phyloP scores from a whole-genome alignment of 352 stramenopile species.

The Pythium aphanidermatum region DNA sequence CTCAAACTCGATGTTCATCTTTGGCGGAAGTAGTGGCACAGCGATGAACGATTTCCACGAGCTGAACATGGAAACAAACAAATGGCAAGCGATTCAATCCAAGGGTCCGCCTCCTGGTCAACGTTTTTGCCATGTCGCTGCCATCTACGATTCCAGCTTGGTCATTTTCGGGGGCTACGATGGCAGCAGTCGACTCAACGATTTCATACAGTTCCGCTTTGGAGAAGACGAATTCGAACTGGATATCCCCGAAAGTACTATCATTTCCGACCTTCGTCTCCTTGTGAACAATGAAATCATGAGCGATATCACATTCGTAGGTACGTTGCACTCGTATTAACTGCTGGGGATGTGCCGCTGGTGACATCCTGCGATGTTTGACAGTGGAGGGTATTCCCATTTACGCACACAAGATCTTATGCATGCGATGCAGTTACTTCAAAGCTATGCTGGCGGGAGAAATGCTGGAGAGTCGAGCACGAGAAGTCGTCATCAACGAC shows the following conservation, averaged over 20 bases:
- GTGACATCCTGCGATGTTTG: background rate
- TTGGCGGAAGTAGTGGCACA: constrained; percentile 93
- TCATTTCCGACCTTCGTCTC: constrained; percentile 64
- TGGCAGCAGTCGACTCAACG: constrained; percentile 92
- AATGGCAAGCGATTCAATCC: constrained; percentile 71
- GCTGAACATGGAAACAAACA: constrained; percentile 74
- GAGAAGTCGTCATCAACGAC: constrained; percentile 90
- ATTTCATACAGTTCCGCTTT: constrained; percentile 92
- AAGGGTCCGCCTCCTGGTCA: constrained; percentile 82
- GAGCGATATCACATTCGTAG: constrained; percentile 86
- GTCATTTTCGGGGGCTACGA: constrained; percentile 97
- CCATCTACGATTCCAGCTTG: constrained; percentile 89
- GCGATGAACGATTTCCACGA: constrained; percentile 99
- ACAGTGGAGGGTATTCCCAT: constrained; percentile 83
- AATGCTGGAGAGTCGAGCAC: constrained; percentile 88
- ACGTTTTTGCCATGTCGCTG: constrained; percentile 96
- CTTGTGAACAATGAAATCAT: constrained; percentile 84
- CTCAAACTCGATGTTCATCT: constrained; percentile 93
- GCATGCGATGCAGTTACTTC: constrained; percentile 94
- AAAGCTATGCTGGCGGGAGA: constrained; percentile 85
- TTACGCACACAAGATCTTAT: constrained; percentile 90
- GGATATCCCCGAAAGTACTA: constrained; percentile 79
- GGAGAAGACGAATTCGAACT: constrained; percentile 72
- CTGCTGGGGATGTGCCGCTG: background rate
- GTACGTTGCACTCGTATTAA: constrained; percentile 23